phyloP scores from a whole-genome alignment of 148 eudicot genomes.

The Linanthus parryae region DNA sequence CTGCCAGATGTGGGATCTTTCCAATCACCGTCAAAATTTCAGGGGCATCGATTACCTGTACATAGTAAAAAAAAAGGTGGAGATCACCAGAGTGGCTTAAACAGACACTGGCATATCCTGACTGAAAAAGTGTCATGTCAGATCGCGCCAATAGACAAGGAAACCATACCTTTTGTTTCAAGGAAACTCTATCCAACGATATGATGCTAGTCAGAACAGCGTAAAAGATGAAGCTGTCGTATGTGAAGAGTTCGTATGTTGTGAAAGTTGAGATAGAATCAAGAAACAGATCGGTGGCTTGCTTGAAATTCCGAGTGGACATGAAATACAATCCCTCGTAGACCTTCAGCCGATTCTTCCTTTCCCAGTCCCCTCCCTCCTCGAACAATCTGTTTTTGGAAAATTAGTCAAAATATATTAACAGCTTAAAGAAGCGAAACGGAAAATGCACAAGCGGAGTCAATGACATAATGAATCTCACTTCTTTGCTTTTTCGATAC shows the following conservation, averaged over 20 bases:
- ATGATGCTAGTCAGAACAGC: conserved; percentile 87
- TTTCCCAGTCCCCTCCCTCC: conserved; percentile 99
- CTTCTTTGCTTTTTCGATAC: conserved; percentile 97
- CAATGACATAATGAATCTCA: conserved; percentile 4
- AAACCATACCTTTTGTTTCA: conserved; percentile 86
- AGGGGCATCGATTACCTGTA: conserved; percentile 97
- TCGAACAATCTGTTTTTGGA: conserved; percentile 68
- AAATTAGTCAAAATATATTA: not conserved
- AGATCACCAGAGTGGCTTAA: too few relatives aligned
- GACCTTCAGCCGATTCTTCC: conserved; percentile 97
- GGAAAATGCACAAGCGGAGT: not conserved
- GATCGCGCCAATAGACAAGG: too few relatives aligned
- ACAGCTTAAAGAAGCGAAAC: not conserved
- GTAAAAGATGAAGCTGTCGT: conserved; percentile 87
- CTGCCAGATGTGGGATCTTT: conserved; percentile 73
- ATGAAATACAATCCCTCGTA: conserved; percentile 92
- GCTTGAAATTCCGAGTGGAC: conserved; percentile 88
- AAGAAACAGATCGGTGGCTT: conserved; percentile 80
- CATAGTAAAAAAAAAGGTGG: not conserved
- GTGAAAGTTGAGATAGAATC: conserved; percentile 99
- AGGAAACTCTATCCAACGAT: conserved; percentile 85
- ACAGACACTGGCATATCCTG: too few relatives aligned
- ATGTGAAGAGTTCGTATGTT: conserved; percentile 89
- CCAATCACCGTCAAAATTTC: conserved; percentile 96
- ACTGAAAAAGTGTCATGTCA: too few relatives aligned